Percentiles rank a stretch among this genome's conserved stretches.
Evolutionary conservation across 2,329 filamentous ascomycete genomes (phyloP).

Genomic region (Claviceps sp.): DNA sequence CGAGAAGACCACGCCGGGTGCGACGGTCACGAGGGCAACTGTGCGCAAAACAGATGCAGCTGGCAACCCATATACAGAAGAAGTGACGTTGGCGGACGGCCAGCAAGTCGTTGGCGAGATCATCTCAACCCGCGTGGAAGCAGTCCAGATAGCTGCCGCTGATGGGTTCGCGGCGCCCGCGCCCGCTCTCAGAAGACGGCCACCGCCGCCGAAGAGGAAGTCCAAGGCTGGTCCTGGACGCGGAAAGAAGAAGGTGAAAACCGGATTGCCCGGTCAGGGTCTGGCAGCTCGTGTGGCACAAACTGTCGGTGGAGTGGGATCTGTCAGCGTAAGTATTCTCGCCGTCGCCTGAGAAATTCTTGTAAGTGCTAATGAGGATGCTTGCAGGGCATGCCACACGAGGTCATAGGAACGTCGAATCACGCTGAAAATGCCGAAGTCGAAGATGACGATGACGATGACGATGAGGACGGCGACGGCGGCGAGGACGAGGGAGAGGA

Average conservation of each 20-base stretch:
- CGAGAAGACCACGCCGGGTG: slow-evolving; percentile 28
- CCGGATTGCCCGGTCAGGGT: slow-evolving; percentile 24
- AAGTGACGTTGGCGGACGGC: slow-evolving; percentile 68
- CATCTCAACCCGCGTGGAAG: slow-evolving; percentile 44
- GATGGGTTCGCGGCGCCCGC: slow-evolving; percentile 34
- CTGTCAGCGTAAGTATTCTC: slow-evolving; percentile 23
- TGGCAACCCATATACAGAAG: slow-evolving; percentile 73
- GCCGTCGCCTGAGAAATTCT: background rate
- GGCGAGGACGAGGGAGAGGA: slow-evolving; percentile 34
- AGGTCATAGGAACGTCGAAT: slow-evolving; percentile 30
- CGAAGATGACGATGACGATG: slow-evolving; percentile 30
- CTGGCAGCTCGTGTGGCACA: slow-evolving; percentile 18
- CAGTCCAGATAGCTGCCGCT: slow-evolving; percentile 41
- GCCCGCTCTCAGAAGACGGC: slow-evolving; percentile 43
- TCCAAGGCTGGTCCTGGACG: slow-evolving; percentile 61
- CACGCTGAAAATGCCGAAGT: slow-evolving; percentile 42
- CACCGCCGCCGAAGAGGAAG: slow-evolving; percentile 70
- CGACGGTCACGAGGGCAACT: slow-evolving; percentile 62
- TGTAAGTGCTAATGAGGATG: background rate
- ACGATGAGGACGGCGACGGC: slow-evolving; percentile 30
- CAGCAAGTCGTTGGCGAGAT: slow-evolving; percentile 74
- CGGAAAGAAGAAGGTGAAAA: slow-evolving; percentile 66
- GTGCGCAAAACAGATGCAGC: slow-evolving; percentile 66
- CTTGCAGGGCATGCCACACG: slow-evolving; percentile 26
- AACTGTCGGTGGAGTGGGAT: slow-evolving; percentile 23